Percentiles rank a stretch among this genome's conserved stretches.
Conservation (phyloP, 1,139 yeast genomes). For the Zygosaccharomyces sapae region DNA sequence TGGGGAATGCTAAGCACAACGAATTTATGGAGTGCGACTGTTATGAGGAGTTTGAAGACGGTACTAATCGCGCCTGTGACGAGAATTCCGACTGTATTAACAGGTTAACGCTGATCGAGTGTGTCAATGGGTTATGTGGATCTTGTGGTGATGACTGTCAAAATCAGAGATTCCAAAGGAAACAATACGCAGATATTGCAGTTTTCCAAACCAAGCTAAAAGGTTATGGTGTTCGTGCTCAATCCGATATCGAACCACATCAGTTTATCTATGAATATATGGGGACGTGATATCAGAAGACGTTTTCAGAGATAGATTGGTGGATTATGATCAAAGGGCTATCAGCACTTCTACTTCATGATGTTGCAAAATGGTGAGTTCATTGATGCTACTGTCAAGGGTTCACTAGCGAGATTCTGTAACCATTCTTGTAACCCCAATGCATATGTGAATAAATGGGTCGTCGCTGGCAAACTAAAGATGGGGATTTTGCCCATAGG, state of each 20-base stretch:
- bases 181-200: constrained; percentile 66
- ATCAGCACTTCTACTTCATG: constrained; percentile 92
- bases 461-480: constrained; percentile 79
- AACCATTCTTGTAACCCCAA: constrained; percentile 95
- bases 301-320: constrained; percentile 67
- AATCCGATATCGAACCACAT: constrained; percentile 51
- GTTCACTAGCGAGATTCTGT: constrained; percentile 84
- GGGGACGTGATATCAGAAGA: constrained; percentile 82
- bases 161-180: constrained; percentile 81
- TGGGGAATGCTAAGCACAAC: constrained; percentile 67
- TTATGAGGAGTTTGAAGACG: constrained; percentile 36
- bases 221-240: constrained; percentile 86
- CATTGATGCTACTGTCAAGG: constrained; percentile 88
- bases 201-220: constrained; percentile 77
- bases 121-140: constrained; percentile 64
- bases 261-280: constrained; percentile 83
- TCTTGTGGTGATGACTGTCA: constrained; percentile 75
- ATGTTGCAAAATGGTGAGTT: constrained; percentile 91
- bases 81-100: constrained; percentile 88
- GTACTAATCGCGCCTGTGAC: constrained; percentile 68
- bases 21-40: constrained; percentile 91
- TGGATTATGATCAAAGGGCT: constrained; percentile 66
- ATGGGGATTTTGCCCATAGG: constrained; percentile 92
- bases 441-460: constrained; percentile 96
- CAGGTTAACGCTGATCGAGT: constrained; percentile 86